Evolutionary conservation across 2,329 filamentous ascomycete species (phyloP).

Genomic region (Pestalotiopsis sp.): DNA sequence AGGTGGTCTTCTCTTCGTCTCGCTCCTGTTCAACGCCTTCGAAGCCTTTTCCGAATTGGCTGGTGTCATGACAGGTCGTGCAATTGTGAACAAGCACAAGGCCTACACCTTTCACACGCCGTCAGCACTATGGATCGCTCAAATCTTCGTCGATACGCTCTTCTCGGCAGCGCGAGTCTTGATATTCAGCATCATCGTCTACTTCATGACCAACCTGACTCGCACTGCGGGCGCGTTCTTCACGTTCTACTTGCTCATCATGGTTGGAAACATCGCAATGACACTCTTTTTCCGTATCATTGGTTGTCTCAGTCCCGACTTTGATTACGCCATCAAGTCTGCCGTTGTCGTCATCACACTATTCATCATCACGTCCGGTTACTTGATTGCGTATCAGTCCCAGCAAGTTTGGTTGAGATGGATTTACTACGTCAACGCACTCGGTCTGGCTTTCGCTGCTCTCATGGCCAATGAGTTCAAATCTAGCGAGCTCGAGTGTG

Average conservation of each 20-base stretch:
- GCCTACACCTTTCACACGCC: conserved; percentile 83
- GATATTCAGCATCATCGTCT: conserved; percentile 74
- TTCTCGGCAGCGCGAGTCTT: conserved; percentile 74
- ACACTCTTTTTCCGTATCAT: conserved; percentile 78
- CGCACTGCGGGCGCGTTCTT: conserved; percentile 78
- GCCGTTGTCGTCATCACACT: conserved; percentile 78
- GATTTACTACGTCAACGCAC: conserved; percentile 77
- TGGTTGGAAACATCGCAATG: conserved; percentile 72
- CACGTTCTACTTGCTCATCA: conserved; percentile 72
- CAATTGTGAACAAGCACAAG: conserved; percentile 82
- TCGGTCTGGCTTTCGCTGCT: conserved; percentile 74
- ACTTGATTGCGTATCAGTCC: conserved; percentile 77
- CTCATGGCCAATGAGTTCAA: conserved; percentile 90
- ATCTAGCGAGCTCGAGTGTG: conserved; percentile 69
- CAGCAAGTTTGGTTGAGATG: conserved; percentile 78
- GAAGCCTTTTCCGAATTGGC: conserved; percentile 80
- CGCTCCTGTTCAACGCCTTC: conserved; percentile 85
- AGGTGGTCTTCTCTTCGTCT: conserved; percentile 79
- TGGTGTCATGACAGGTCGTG: conserved; percentile 73
- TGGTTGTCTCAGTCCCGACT: conserved; percentile 76
- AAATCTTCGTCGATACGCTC: conserved; percentile 77
- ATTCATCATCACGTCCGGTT: conserved; percentile 81
- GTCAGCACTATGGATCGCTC: conserved; percentile 80
- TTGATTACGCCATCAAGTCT: conserved; percentile 84
- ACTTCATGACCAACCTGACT: conserved; percentile 75